Base-by-base conservation (phyloP, 345 rosid genomes). In the Eucalyptus urophylla region DNA sequence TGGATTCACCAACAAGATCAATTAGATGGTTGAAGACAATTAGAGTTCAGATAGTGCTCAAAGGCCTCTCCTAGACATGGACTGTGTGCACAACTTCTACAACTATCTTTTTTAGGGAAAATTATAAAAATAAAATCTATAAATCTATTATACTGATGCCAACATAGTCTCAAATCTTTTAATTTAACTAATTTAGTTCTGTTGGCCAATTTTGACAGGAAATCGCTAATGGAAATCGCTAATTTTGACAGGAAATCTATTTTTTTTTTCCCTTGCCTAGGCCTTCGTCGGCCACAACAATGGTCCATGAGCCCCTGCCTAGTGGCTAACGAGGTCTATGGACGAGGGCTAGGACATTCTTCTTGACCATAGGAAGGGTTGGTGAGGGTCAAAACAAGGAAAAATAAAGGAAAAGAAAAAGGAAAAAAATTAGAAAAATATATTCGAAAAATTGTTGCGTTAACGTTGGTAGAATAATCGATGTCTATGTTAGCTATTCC, bases 381-480 rank as follows among this genome's bases (percentile, higher is more conserved):
- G 2, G 0, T 0, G 3, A 67, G 40, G 37, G 6, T 7, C 40
- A 67, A 67, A 67, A 67, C 5, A 62, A 62, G 8, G 7, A 13
- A 29, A 11, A 60, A 4, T n/a, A 27, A 14, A 1, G 5, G n/a
- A n/a, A 2, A n/a, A 65, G 4, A 6, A 14, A 65, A 14, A 62
- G 27, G 4, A 4, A 13, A 27, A 5, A 60, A 31, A 67, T 15
- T 67, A 17, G 17, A 15, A 33, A 72, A 69, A 69, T n/a, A 3
- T 33, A 17, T 10, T 72, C 6, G n/a, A 33, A 72, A 72, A 33
- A 72, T 31, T 8, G 29, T 10, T 53, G 25, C 0, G 0, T 21
- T 53, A 53, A 21, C 0, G 2, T 1, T 0, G 1, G 27, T 56
- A 56, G 29, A 3, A 56, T 0, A 0, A 0, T 0, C 3, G 13